phyloP scores from a whole-genome alignment of 2,329 filamentous ascomycete genomes.

The Clarireedia sp. region DNA sequence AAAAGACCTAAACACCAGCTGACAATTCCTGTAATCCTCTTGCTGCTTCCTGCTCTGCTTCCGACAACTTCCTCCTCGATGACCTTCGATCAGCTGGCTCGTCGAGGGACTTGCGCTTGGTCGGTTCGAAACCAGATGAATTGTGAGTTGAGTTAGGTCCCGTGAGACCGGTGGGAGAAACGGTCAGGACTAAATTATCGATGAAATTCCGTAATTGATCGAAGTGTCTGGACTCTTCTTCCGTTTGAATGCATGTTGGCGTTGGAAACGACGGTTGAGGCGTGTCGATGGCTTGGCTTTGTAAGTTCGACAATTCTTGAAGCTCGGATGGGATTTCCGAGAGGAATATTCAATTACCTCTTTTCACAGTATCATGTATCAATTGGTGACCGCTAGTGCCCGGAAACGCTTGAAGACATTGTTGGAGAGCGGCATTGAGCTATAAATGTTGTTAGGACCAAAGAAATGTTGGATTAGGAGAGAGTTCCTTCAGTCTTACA shows the following conservation, averaged over 20 bases:
- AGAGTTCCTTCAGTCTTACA: neutral
- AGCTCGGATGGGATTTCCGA: neutral
- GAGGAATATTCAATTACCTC: neutral
- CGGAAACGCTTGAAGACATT: slow-evolving; percentile 4
- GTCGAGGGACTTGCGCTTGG: slow-evolving; percentile 9
- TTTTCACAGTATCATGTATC: slow-evolving; percentile 6
- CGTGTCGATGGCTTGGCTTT: slow-evolving; percentile 2
- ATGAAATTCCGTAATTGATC: slow-evolving; percentile 11
- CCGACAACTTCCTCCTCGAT: slow-evolving; percentile 8
- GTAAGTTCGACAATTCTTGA: neutral
- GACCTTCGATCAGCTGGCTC: neutral
- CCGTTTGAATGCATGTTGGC: slow-evolving; percentile 8
- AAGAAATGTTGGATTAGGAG: neutral
- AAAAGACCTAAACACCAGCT: slow-evolving; percentile 5
- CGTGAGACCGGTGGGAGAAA: neutral
- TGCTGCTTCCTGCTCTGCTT: slow-evolving; percentile 8
- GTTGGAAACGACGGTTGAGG: slow-evolving; percentile 2
- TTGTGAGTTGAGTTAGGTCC: neutral
- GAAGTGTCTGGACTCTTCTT: slow-evolving; percentile 9
- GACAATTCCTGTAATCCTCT: slow-evolving; percentile 7
- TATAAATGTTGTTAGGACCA: neutral
- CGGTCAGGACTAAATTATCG: slow-evolving; percentile 8
- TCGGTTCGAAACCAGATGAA: slow-evolving; percentile 1
- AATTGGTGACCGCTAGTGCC: slow-evolving; percentile 7
- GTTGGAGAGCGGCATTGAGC: slow-evolving; percentile 9